Conservation (phyloP, 495 filamentous ascomycete species). For the Hyphodiscus hymeniophilus region DNA sequence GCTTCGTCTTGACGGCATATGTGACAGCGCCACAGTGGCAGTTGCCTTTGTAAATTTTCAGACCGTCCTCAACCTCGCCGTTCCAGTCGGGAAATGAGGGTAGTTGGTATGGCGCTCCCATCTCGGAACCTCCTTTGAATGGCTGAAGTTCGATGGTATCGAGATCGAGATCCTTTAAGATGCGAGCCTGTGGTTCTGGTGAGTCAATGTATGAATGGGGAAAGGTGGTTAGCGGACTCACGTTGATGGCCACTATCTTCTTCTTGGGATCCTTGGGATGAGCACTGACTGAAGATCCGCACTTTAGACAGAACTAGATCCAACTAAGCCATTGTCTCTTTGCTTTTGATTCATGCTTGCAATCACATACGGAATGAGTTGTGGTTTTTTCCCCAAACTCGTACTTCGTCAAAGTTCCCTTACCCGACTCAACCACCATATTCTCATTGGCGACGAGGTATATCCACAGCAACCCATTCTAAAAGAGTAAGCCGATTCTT, state of each 20-base stretch:
- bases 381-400: constrained; percentile 10
- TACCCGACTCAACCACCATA: constrained; percentile 23
- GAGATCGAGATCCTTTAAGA: constrained; percentile 23
- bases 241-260: constrained; percentile 10
- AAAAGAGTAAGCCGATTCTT: constrained; percentile 13
- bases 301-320: constrained; percentile 19
- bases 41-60: constrained; percentile 36
- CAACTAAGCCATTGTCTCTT: no score
- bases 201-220: background rate
- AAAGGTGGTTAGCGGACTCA: background rate
- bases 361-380: constrained; percentile 1
- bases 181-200: constrained; percentile 17
- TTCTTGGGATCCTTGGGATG: no score
- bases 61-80: constrained; percentile 28
- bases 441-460: constrained; percentile 20
- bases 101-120: constrained; percentile 22
- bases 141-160: constrained; percentile 34
- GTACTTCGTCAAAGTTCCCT: constrained; percentile 10
- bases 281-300: constrained; percentile 13
- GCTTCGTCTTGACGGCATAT: constrained; percentile 30
- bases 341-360: no score
- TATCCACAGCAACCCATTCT: constrained; percentile 35
- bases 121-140: no score
- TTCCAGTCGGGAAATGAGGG: constrained; percentile 31
- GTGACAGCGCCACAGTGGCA: constrained; percentile 45